Conservation (phyloP, 192 early-diverging fungal species). For the Coemansia sp. region DNA sequence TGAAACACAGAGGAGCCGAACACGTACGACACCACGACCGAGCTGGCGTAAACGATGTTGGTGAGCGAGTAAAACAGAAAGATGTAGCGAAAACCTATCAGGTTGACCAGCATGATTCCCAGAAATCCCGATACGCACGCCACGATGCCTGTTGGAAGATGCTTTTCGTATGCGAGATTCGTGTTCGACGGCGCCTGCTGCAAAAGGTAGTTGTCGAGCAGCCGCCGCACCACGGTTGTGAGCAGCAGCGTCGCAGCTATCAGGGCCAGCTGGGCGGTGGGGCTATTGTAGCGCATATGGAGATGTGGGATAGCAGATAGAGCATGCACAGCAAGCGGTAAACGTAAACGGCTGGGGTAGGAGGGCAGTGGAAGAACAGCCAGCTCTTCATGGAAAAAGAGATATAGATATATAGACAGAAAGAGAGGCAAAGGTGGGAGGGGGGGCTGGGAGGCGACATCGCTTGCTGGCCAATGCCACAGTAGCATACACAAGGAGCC, state of each 20-base stretch:
- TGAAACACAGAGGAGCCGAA: conserved; percentile 10
- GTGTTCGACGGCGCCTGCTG: conserved; percentile 19
- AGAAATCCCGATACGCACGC: conserved; percentile 32
- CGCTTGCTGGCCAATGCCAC: too few species aligned
- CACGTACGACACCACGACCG: conserved; percentile 29
- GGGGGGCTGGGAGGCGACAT: too few species aligned
- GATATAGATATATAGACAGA: too few species aligned
- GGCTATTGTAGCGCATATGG: conserved; percentile 28
- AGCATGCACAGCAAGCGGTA: neutral
- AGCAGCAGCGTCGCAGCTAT: conserved; percentile 18
- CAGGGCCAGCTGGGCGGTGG: conserved; percentile 24
- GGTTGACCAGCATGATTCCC: conserved; percentile 31
- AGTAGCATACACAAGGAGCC: too few species aligned
- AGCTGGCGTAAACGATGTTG: conserved; percentile 27
- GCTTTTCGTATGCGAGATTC: conserved; percentile 24
- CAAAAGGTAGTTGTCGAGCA: conserved; percentile 29
- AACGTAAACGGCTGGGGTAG: too few species aligned
- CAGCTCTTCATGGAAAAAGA: too few species aligned
- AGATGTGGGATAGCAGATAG: neutral
- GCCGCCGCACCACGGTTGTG: conserved; percentile 20
- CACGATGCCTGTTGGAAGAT: conserved; percentile 31
- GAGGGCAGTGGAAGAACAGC: too few species aligned
- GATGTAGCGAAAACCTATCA: conserved; percentile 25
- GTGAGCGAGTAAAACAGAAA: conserved; percentile 26
- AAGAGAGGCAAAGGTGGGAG: too few species aligned